Evolutionary conservation across 352 stramenopile genomes (phyloP).

Genomic region (Globisporangium emineosum): DNA sequence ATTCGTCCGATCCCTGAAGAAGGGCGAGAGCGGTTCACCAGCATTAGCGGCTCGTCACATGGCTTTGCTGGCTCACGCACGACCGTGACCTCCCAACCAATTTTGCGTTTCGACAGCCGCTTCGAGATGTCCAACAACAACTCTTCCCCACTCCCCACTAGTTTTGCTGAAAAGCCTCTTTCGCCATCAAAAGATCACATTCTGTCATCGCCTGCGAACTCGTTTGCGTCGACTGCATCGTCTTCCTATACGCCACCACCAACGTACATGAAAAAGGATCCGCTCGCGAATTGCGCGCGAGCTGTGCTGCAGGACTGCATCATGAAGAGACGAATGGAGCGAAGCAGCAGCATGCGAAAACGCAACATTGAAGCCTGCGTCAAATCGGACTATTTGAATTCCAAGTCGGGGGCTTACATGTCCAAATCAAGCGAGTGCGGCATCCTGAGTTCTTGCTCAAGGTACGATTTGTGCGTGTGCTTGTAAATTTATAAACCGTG

Average conservation of each 20-base stretch:
- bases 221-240: constrained; percentile 38
- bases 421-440: constrained; percentile 43
- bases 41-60: constrained; percentile 7
- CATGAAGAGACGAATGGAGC: constrained; percentile 50
- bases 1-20: constrained; percentile 16
- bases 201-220: constrained; percentile 24
- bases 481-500: neutral
- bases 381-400: constrained; percentile 31
- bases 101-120: constrained; percentile 13
- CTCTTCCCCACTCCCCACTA: neutral
- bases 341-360: constrained; percentile 57
- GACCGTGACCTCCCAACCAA: neutral
- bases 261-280: constrained; percentile 41
- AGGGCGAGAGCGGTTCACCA: constrained; percentile 1
- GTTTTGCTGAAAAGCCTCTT: neutral
- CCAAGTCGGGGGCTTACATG: constrained; percentile 28
- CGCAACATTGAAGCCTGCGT: constrained; percentile 57
- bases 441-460: constrained; percentile 44
- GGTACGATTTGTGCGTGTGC: constrained; percentile 21
- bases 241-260: constrained; percentile 38
- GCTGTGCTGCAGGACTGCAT: constrained; percentile 75
- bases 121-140: neutral
- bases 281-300: constrained; percentile 55
- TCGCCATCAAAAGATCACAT: constrained; percentile 15
- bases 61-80: neutral